Conservation (phyloP, 768 basidiomycete genomes). For the Sistotremastrum suecicum region DNA sequence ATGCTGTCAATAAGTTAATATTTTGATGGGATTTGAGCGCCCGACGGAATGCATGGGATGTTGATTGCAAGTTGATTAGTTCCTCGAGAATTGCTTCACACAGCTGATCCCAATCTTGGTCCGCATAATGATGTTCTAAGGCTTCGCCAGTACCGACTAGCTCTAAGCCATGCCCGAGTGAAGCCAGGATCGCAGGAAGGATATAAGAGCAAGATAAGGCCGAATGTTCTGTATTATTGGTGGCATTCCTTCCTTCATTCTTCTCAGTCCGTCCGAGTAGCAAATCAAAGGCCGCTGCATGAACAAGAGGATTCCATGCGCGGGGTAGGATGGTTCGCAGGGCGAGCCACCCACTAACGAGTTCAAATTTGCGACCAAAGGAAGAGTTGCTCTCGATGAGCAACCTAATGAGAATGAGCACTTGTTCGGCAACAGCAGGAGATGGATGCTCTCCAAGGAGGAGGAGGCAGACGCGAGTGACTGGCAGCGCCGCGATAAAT, state of each 20-base stretch:
- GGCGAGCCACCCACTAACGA: constrained; percentile 72
- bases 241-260: constrained; percentile 7
- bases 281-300: constrained; percentile 54
- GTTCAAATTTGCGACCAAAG: constrained; percentile 73
- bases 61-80: constrained; percentile 52
- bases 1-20: constrained; percentile 52
- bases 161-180: constrained; percentile 44
- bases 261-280: constrained; percentile 37
- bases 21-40: constrained; percentile 60
- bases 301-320: constrained; percentile 54
- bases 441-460: constrained; percentile 70
- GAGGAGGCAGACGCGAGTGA: constrained; percentile 66
- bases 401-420: constrained; percentile 45
- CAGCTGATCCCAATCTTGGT: constrained; percentile 19
- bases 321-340: constrained; percentile 52
- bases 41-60: constrained; percentile 51
- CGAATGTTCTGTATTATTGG: constrained; percentile 12
- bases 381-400: constrained; percentile 39
- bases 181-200: constrained; percentile 54
- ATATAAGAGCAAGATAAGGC: constrained; percentile 47
- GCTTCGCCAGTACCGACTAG: constrained; percentile 11
- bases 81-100: constrained; percentile 50
- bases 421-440: constrained; percentile 36
- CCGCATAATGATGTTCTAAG: constrained; percentile 10
- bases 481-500: constrained; percentile 59